Conservation (phyloP, 495 filamentous ascomycete genomes). For the Annulohypoxylon maeteangense region DNA sequence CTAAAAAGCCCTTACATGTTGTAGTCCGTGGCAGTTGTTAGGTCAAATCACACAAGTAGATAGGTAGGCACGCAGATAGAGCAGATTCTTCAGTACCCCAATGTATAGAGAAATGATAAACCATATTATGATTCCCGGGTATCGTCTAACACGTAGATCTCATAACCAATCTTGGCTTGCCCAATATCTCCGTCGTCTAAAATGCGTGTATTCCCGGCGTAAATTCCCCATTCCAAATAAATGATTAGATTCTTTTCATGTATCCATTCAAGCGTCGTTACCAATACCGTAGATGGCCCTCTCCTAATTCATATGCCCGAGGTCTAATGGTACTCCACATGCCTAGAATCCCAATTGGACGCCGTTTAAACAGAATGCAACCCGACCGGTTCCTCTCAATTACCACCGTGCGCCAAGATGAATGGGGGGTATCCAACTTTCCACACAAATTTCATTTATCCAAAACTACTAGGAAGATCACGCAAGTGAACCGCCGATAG, state of each 20-base stretch:
- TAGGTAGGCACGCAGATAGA: background rate
- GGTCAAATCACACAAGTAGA: background rate
- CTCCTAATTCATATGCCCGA: constrained; percentile 21
- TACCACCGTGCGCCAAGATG: constrained; percentile 21
- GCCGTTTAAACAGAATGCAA: constrained; percentile 30
- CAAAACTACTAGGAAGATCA: constrained; percentile 29
- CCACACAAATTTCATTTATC: constrained; percentile 26
- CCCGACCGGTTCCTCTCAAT: constrained; percentile 9
- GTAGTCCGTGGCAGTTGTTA: background rate
- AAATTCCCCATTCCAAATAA: constrained; percentile 3
- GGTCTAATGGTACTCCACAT: constrained; percentile 28
- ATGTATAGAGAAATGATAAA: background rate
- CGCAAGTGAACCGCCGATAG: constrained; percentile 9
- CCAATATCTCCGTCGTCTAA: constrained; percentile 6
- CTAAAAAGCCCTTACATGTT: background rate
- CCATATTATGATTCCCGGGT: constrained; percentile 2
- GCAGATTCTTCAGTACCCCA: background rate
- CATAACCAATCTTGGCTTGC: constrained; percentile 5
- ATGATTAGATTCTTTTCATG: constrained; percentile 12
- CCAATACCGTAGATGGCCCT: constrained; percentile 22
- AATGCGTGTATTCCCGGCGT: constrained; percentile 17
- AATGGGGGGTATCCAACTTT: constrained; percentile 38
- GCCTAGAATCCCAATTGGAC: constrained; percentile 28
- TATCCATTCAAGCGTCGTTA: constrained; percentile 5
- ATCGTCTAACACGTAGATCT: constrained; percentile 13